Percentiles rank a stretch among this genome's conserved stretches.
Conservation (phyloP, 441 rosid species). For the Theobroma grandiflorum region DNA sequence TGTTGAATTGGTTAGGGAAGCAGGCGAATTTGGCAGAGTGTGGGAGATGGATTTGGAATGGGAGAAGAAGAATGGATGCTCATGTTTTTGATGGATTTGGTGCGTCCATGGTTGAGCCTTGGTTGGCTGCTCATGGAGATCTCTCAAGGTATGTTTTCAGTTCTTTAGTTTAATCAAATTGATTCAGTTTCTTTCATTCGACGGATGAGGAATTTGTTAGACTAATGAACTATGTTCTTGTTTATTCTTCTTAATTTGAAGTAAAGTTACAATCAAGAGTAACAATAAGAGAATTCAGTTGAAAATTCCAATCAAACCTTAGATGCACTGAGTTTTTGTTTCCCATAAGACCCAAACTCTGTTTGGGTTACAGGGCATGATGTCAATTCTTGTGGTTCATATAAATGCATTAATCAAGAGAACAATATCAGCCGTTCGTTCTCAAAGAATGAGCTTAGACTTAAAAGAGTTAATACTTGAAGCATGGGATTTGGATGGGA, state of each 20-base stretch:
- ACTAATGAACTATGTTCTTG: neutral
- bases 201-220: neutral
- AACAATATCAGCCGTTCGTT: neutral
- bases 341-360: neutral
- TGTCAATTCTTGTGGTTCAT: neutral
- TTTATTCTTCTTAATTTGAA: slow-evolving; percentile 12
- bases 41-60: slow-evolving; percentile 40
- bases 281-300: neutral
- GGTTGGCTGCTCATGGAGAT: slow-evolving; percentile 61
- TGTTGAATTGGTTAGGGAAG: slow-evolving; percentile 69
- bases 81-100: slow-evolving; percentile 53
- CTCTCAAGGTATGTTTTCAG: slow-evolving; percentile 42
- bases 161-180: neutral
- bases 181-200: neutral
- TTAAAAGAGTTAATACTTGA: neutral
- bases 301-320: neutral
- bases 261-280: neutral
- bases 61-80: slow-evolving; percentile 25
- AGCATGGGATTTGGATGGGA: neutral
- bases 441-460: neutral
- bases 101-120: slow-evolving; percentile 53
- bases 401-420: neutral
- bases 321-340: neutral
- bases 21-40: slow-evolving; percentile 72
- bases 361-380: neutral